A percentile compares a stretch with the other conserved stretches of the same genome.
Conservation (phyloP, 495 filamentous ascomycete genomes). For the Cryomyces minteri region DNA sequence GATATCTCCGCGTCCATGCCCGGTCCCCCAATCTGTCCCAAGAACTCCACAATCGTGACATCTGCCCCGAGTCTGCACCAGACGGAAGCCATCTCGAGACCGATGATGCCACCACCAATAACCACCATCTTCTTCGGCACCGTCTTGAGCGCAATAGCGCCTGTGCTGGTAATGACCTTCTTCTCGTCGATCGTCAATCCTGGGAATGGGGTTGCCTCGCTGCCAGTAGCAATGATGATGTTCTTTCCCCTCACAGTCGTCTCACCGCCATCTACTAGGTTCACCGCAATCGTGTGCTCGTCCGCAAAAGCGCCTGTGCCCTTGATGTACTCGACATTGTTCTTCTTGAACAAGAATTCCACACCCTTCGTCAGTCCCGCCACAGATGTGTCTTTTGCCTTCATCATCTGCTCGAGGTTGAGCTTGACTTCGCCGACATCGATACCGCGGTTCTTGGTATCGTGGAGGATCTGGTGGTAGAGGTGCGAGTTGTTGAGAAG, state of each 20-base stretch:
- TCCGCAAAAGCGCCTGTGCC: constrained; percentile 73
- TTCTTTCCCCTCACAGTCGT: constrained; percentile 75
- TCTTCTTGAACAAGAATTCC: constrained; percentile 97
- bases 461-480: constrained; percentile 94
- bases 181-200: constrained; percentile 93
- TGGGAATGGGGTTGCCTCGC: constrained; percentile 88
- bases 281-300: constrained; percentile 81
- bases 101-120: constrained; percentile 97
- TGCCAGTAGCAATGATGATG: constrained; percentile 91
- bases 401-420: constrained; percentile 90
- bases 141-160: constrained; percentile 71
- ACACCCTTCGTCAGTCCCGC: constrained; percentile 85
- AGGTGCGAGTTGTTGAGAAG: constrained; percentile 99
- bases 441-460: constrained; percentile 93
- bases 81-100: constrained; percentile 95
- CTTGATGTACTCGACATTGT: constrained; percentile 91
- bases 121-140: constrained; percentile 96
- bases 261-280: constrained; percentile 80
- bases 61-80: constrained; percentile 87
- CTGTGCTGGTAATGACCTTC: constrained; percentile 89
- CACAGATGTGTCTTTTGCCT: constrained; percentile 89
- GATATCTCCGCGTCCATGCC: constrained; percentile 94
- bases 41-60: constrained; percentile 93
- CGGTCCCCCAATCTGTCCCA: constrained; percentile 89
- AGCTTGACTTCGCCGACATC: constrained; percentile 92